Base-by-base conservation (phyloP, 129 eudicot genomes). In the Flaveria linearis region DNA sequence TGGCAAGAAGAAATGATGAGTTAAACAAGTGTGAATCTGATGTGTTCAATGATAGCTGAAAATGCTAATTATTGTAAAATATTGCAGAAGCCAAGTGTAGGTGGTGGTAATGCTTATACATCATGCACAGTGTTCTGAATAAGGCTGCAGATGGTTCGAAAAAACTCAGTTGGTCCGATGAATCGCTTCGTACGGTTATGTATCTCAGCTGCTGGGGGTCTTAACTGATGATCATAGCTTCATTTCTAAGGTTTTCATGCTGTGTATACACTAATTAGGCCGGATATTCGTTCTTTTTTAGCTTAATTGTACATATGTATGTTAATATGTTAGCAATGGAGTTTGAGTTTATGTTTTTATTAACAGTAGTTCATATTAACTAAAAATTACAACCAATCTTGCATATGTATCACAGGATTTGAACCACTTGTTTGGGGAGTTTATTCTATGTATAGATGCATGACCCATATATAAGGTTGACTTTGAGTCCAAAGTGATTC, bases 121-220 rank as follows among this genome's bases (percentile, higher is more conserved):
- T 76, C 78, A 45, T 49, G 72, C 62, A 36, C 39, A n/a, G 6
- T 58, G 70, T 30, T 11, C 69, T 30, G 36, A 30, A 78, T 43
- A 78, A 58, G 64, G 50, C 45, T 30, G 68, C 36, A 28, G 66
- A 65, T 18, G 52, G 65, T 18, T 69, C 82, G 22, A 73, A 36
- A 20, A 80, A 74, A 66, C 67, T 64, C 9, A 41, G 25, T 62
- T 50, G 71, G 71, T 70, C 84, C 11, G 84, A 81, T 57, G 84
- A 75, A 69, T 81, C 84, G 17, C 66, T 81, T 60, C 80, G 84
- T 60, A 75, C 76, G 16, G 81, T 81, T 22, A 81, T 81, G 84
- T 81, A 81, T 57, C 80, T 75, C 25, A 81, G 84, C 68, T 81
- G 80, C 47, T 81, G 84, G 81, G 72, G 71, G n/a, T n/a, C n/a